A percentile compares a stretch with the other conserved stretches of the same genome.
These are phyloP conservation scores for Thuja plicata DNA, from an alignment of 83 land plant genomes.

Conservation along the genomic window DNA sequence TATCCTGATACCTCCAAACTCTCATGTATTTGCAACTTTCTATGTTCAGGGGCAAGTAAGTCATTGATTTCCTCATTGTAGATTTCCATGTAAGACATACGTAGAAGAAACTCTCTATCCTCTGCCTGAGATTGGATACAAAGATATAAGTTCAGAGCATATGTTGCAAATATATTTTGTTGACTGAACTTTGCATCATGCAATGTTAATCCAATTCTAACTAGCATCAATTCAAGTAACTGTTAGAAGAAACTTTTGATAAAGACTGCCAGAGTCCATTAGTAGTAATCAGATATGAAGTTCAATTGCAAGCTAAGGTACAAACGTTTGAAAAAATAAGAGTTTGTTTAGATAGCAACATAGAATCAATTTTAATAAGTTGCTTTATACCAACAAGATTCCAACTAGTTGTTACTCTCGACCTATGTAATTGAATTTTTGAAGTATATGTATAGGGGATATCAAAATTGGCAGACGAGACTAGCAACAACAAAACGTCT, in stretches of 20 bases:
- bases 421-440: neutral
- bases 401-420: too few species aligned
- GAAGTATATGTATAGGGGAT: neutral
- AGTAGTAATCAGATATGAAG: neutral
- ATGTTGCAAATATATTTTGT: neutral
- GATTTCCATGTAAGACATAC: slow-evolving; percentile 98
- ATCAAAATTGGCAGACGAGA: neutral
- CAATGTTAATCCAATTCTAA: neutral
- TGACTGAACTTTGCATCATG: neutral
- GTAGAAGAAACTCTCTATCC: slow-evolving; percentile 86
- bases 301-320: neutral
- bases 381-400: neutral
- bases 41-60: slow-evolving; percentile 86
- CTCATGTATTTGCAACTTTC: slow-evolving; percentile 93
- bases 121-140: slow-evolving; percentile 41
- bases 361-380: neutral
- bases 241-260: neutral
- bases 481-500: neutral
- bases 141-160: neutral
- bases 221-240: neutral
- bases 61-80: slow-evolving; percentile 99
- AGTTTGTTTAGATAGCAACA: neutral
- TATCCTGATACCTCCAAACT: slow-evolving; percentile 49
- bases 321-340: neutral
- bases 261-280: neutral